Evolutionary conservation across 2,329 filamentous ascomycete genomes (phyloP).

Genomic region (Coniochaeta prunicola): DNA sequence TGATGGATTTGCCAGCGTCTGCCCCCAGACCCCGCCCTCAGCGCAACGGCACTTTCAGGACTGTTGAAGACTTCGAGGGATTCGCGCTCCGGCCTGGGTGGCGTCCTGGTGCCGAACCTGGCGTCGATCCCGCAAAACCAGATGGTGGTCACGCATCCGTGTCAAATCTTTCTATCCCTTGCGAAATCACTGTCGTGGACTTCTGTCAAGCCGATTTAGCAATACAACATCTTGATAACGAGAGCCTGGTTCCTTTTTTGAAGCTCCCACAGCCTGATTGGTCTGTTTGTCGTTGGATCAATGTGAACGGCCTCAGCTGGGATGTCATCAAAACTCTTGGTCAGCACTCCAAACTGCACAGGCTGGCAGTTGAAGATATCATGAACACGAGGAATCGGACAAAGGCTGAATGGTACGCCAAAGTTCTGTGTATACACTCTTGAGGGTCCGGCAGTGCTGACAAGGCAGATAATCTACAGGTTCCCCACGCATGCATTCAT

Average conservation of each 20-base stretch:
- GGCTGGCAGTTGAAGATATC: constrained; percentile 82
- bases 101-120: constrained; percentile 60
- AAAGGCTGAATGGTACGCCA: constrained; percentile 74
- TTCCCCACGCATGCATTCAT: constrained; percentile 64
- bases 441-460: neutral
- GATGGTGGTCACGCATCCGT: constrained; percentile 56
- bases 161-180: constrained; percentile 52
- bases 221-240: constrained; percentile 65
- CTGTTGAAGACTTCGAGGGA: constrained; percentile 29
- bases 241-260: constrained; percentile 61
- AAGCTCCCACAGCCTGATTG: constrained; percentile 58
- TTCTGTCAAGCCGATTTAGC: constrained; percentile 67
- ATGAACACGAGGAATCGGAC: constrained; percentile 80
- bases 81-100: constrained; percentile 27
- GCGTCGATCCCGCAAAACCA: constrained; percentile 60
- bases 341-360: constrained; percentile 71
- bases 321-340: constrained; percentile 82
- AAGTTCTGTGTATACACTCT: neutral
- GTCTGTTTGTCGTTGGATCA: constrained; percentile 89
- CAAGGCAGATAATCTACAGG: constrained; percentile 22
- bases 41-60: constrained; percentile 17
- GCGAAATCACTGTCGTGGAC: constrained; percentile 83
- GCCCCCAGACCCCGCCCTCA: neutral
- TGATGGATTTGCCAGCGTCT: neutral
- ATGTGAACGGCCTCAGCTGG: constrained; percentile 88